Percentiles rank a stretch among this genome's conserved stretches.
phyloP scores from a whole-genome alignment of 768 basidiomycete species.

The Phaffia tasmanica region DNA sequence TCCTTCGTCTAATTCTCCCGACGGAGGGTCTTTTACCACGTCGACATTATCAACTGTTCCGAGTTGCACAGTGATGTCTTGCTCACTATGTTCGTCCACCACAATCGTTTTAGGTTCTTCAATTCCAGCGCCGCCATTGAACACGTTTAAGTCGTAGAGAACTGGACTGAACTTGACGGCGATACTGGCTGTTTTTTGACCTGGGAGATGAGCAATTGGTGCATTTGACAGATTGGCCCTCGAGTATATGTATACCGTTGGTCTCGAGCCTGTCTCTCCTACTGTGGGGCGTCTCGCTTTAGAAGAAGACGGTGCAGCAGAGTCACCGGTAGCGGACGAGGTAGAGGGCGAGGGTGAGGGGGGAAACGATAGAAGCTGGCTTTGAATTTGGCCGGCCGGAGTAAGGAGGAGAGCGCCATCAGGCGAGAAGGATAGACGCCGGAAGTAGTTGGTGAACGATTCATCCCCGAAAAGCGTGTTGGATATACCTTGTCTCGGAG shows the following conservation, averaged over 20 bases:
- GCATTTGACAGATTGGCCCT: slow-evolving; percentile 86
- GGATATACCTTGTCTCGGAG: neutral
- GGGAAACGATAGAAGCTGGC: slow-evolving; percentile 48
- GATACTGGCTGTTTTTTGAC: slow-evolving; percentile 89
- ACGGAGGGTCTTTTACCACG: slow-evolving; percentile 6
- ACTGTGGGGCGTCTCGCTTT: neutral
- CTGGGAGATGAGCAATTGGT: slow-evolving; percentile 87
- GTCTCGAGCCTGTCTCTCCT: slow-evolving; percentile 41
- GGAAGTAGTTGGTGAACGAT: slow-evolving; percentile 88
- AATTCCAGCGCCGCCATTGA: slow-evolving; percentile 44
- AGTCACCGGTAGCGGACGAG: neutral
- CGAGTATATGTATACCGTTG: slow-evolving; percentile 82
- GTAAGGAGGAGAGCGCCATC: slow-evolving; percentile 89
- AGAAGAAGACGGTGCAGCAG: neutral
- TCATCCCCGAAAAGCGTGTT: slow-evolving; percentile 91
- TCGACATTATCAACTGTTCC: slow-evolving; percentile 35
- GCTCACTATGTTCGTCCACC: slow-evolving; percentile 53
- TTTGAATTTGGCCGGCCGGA: slow-evolving; percentile 94
- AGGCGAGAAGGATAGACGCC: slow-evolving; percentile 83
- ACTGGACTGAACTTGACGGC: slow-evolving; percentile 89
- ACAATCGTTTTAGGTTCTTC: slow-evolving; percentile 49
- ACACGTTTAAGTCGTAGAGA: slow-evolving; percentile 67
- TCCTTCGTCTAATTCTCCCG: neutral
- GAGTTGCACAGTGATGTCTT: slow-evolving; percentile 48
- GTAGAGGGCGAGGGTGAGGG: slow-evolving; percentile 4